A percentile compares a stretch with the other conserved stretches of the same genome.
Evolutionary conservation across 768 basidiomycete species (phyloP).

Genomic region (Rubroboletus pulcherrimus): DNA sequence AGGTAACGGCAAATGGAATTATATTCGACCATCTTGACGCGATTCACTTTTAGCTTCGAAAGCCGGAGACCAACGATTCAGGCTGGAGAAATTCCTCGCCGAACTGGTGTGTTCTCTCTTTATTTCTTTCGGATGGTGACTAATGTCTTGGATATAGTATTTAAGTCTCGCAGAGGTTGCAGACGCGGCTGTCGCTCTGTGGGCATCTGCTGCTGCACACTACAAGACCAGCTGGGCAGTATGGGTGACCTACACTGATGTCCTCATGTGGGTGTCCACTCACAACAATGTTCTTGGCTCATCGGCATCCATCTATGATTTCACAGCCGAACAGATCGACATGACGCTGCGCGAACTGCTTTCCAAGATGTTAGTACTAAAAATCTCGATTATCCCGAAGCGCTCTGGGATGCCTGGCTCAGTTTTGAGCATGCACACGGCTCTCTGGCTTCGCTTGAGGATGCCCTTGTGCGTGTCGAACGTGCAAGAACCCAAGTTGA

Average conservation of each 20-base stretch:
- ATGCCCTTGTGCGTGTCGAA: slow-evolving; percentile 59
- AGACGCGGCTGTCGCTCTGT: slow-evolving; percentile 58
- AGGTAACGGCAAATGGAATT: slow-evolving; percentile 3
- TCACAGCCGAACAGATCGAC: slow-evolving; percentile 47
- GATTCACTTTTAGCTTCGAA: slow-evolving; percentile 44
- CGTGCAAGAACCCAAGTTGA: slow-evolving; percentile 63
- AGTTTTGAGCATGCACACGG: slow-evolving; percentile 87
- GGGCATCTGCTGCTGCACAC: slow-evolving; percentile 62
- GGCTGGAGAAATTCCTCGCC: slow-evolving; percentile 81
- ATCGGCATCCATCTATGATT: not conserved
- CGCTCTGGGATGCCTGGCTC: slow-evolving; percentile 86
- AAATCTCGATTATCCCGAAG: slow-evolving; percentile 93
- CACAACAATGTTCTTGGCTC: not conserved
- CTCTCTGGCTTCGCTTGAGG: slow-evolving; percentile 59
- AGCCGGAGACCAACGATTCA: slow-evolving; percentile 69
- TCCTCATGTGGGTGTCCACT: slow-evolving; percentile 54
- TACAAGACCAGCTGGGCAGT: slow-evolving; percentile 69
- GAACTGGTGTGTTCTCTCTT: slow-evolving; percentile 54
- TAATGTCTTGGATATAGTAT: slow-evolving; percentile 39
- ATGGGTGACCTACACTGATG: slow-evolving; percentile 74
- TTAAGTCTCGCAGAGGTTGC: slow-evolving; percentile 38
- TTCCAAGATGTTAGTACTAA: slow-evolving; percentile 67
- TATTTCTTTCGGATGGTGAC: not conserved
- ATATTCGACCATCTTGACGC: not conserved
- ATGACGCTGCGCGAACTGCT: slow-evolving; percentile 59